Base-by-base conservation (phyloP, 2,329 filamentous ascomycete genomes). In the Curvularia sp. region DNA sequence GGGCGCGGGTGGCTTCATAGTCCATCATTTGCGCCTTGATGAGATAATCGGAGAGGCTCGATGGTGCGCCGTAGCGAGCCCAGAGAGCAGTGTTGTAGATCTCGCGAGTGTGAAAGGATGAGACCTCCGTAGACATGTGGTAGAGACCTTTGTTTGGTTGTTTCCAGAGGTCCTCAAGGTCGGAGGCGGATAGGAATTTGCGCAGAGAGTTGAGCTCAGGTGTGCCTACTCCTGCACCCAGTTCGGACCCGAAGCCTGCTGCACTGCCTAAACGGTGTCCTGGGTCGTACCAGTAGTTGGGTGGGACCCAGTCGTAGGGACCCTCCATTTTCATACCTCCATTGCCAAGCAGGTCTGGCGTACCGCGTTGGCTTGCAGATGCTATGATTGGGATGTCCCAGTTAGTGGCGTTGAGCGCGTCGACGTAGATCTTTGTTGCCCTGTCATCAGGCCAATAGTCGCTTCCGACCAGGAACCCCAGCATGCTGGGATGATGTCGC, bases 241-340 rank as follows among this genome's bases (percentile, higher is more conserved):
- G 80, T 71, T 89, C 87, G 0, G 85, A 86, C 0, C 86, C 86
- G 59, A 89, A 89, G 0, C 87, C 86, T 63, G 86, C 88, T 0
- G 86, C 86, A 0, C 85, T 83, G 0, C 86, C 86, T 0, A 82
- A 66, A 48, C 80, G 72, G n/a, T 80, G 70, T 47, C 81, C 67
- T 15, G 80, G 71, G 46, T 83, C 81, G 61, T 84, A 88, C 86
- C 86, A 89, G 73, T 89, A 89, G 61, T 84, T 86, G 0, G 86
- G 86, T 0, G 87, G 84, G 0, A 87, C 85, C 85, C 86, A 89
- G 66, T 88, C 87, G 63, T 89, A 89, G 0, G 87, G 87, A 0
- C 87, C 87, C 0, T 84, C 81, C 86, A 89, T 89, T 66, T 88
- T 88, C 82, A 89, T 84, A 0, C 86, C 86, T 0, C 83, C 83